phyloP scores from a whole-genome alignment of 345 rosid genomes.

The Eucalyptus polybractea region DNA sequence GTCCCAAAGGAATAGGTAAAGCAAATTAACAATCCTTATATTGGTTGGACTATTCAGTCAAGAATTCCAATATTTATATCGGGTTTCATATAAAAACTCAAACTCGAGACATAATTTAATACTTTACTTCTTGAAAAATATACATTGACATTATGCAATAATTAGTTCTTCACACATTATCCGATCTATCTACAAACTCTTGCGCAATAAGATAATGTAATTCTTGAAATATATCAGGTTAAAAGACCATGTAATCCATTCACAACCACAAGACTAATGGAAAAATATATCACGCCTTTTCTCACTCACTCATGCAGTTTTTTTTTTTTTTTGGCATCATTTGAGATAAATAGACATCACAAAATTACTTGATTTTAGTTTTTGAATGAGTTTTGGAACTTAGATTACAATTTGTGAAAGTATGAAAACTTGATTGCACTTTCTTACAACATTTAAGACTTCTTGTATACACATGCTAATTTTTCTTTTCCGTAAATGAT shows the following conservation, averaged over 20 bases:
- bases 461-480: not conserved
- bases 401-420: not conserved
- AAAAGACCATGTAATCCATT: not conserved
- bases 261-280: not conserved
- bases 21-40: not conserved
- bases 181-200: rapidly evolving
- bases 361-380: not conserved
- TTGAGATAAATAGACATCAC: not conserved
- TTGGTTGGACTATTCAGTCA: not conserved
- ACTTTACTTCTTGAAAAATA: not conserved
- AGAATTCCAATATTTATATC: not conserved
- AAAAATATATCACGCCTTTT: not conserved
- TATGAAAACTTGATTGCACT: not conserved
- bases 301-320: not conserved
- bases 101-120: not conserved
- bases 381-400: not conserved
- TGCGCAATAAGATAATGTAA: rapidly evolving
- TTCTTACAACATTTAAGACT: not conserved
- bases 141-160: rapidly evolving
- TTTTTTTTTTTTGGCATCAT: not conserved
- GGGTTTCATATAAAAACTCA: rapidly evolving
- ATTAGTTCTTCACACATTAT: not conserved
- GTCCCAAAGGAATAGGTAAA: not conserved
- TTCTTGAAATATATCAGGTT: not conserved
- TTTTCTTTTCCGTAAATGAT: not conserved